These are phyloP conservation scores for Podila verticillata DNA, from an alignment of 192 early-diverging fungal genomes.

Conservation along the genomic window DNA sequence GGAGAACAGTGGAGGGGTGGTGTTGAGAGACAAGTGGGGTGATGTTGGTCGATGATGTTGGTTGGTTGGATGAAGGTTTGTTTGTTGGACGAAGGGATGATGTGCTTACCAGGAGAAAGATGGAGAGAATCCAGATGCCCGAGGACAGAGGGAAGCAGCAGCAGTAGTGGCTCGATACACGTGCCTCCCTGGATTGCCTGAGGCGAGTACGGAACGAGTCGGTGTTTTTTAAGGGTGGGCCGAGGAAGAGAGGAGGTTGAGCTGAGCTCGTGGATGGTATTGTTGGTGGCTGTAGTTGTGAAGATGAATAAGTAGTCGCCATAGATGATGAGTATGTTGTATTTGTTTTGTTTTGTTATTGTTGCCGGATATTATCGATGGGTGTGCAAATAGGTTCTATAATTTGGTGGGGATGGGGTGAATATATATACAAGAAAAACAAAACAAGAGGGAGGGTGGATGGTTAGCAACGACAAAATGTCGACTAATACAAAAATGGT, in stretches of 20 bases:
- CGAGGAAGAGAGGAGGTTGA: background rate
- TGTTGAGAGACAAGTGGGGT: background rate
- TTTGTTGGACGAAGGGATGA: background rate
- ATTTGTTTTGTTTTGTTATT: no score
- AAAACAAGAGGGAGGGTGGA: background rate
- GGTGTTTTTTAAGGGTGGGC: background rate
- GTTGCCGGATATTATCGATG: background rate
- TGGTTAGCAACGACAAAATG: background rate
- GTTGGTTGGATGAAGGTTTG: background rate
- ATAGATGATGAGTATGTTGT: no score
- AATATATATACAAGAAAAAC: background rate
- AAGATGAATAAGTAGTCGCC: background rate
- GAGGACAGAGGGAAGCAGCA: slow-evolving; percentile 22
- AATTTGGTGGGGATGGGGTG: background rate
- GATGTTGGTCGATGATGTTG: background rate
- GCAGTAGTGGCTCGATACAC: slow-evolving; percentile 7
- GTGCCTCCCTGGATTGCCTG: background rate
- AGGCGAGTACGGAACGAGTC: background rate
- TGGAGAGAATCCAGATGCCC: slow-evolving; percentile 16
- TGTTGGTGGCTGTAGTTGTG: no score
- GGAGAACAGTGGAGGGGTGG: no score
- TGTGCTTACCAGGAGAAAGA: slow-evolving; percentile 21
- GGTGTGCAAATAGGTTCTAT: background rate
- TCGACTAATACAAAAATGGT: background rate
- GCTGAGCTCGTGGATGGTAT: no score